Conservation (phyloP, 345 rosid genomes). For the Viola odorata region DNA sequence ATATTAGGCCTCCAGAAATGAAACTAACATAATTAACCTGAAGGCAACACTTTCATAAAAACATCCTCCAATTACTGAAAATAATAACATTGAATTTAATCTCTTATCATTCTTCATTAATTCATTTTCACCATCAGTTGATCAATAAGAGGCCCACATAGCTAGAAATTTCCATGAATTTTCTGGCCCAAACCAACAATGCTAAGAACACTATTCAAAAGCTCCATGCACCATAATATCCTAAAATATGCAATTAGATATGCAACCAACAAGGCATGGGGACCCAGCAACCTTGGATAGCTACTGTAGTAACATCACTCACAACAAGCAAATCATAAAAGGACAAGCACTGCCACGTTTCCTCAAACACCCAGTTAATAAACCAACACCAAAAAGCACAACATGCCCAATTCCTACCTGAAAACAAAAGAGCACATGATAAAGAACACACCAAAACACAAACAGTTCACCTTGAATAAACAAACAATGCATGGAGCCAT, state of each 20-base stretch:
- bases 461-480: conserved; percentile 8
- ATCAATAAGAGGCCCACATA: not conserved
- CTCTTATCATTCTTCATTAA: not conserved
- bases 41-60: too few species aligned
- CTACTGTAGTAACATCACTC: conserved; percentile 16
- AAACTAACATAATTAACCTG: not conserved
- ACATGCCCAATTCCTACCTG: conserved; percentile 22
- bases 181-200: conserved; percentile 17
- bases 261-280: conserved; percentile 25
- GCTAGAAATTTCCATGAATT: conserved; percentile 15
- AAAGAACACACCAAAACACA: not conserved
- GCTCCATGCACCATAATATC: conserved; percentile 14
- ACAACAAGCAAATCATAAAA: conserved; percentile 16
- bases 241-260: conserved; percentile 5
- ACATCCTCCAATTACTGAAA: not conserved
- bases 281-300: conserved; percentile 25
- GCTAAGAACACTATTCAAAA: conserved; percentile 14
- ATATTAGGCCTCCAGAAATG: not conserved
- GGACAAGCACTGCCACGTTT: conserved; percentile 18
- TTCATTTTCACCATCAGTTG: not conserved
- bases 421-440: conserved; percentile 15
- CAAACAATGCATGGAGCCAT: conserved; percentile 1
- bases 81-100: not conserved
- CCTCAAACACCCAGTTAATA: conserved; percentile 14
- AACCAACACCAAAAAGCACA: conserved; percentile 14